Conservation (phyloP, 2,329 filamentous ascomycete species). For the Westerdykella sp. region DNA sequence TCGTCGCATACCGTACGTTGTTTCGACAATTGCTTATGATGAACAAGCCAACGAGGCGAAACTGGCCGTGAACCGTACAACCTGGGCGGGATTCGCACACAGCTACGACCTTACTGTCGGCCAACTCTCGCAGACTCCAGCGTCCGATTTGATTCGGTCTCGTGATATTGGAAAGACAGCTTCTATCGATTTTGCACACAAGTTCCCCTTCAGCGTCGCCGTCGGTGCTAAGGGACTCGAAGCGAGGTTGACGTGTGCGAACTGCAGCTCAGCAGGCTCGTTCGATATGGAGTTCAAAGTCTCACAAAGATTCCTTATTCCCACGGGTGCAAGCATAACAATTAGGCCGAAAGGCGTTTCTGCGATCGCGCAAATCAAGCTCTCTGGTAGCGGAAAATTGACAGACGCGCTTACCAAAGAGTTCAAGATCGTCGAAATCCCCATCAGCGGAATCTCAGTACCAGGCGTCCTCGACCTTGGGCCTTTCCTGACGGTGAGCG, state of each 20-base stretch:
- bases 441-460: conserved; percentile 13
- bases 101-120: conserved; percentile 19
- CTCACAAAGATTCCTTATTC: conserved; percentile 12
- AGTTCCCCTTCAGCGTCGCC: conserved; percentile 11
- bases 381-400: conserved; percentile 9
- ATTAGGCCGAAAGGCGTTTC: conserved; percentile 14
- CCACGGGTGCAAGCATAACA: conserved; percentile 14
- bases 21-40: conserved; percentile 12
- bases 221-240: conserved; percentile 4
- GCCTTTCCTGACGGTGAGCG: conserved; percentile 12
- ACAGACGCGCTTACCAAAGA: conserved; percentile 9
- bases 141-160: not conserved
- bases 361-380: conserved; percentile 12
- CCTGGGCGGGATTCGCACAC: conserved; percentile 14
- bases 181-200: conserved; percentile 15
- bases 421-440: conserved; percentile 11
- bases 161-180: conserved; percentile 12
- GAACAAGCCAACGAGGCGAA: conserved; percentile 12
- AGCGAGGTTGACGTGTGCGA: conserved; percentile 10
- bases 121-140: conserved; percentile 1
- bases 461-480: conserved; percentile 17
- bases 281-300: conserved; percentile 18
- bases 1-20: conserved; percentile 9
- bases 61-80: conserved; percentile 4
- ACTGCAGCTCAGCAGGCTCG: conserved; percentile 16